These are phyloP conservation scores for Aureobasidium sp. DNA, from an alignment of 2,329 filamentous ascomycete species.

Conservation along the genomic window DNA sequence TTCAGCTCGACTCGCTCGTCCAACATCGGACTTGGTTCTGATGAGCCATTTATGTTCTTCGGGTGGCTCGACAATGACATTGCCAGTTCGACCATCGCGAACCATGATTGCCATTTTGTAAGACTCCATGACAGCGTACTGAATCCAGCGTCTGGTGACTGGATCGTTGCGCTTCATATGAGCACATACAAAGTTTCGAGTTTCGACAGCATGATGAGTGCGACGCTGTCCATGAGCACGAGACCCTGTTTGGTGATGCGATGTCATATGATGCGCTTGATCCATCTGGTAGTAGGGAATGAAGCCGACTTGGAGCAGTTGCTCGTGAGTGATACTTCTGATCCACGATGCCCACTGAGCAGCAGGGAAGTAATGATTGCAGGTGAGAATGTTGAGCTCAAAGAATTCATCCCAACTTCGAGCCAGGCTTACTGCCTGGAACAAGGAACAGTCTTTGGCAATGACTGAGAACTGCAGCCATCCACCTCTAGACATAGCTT, in stretches of 20 bases:
- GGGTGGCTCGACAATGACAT: slow-evolving; percentile 19
- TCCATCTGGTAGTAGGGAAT: slow-evolving; percentile 28
- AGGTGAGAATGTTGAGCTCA: slow-evolving; percentile 37
- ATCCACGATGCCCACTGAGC: slow-evolving; percentile 37
- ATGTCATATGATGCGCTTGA: slow-evolving; percentile 26
- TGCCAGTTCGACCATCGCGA: slow-evolving; percentile 17
- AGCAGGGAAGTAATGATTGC: slow-evolving; percentile 40
- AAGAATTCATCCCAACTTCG: slow-evolving; percentile 44
- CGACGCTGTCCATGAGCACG: slow-evolving; percentile 25
- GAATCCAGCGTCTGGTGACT: slow-evolving; percentile 33
- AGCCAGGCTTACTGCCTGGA: slow-evolving; percentile 38
- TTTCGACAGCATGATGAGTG: slow-evolving; percentile 26
- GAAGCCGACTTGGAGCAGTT: slow-evolving; percentile 34
- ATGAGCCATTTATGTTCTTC: slow-evolving; percentile 32
- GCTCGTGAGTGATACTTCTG: slow-evolving; percentile 29
- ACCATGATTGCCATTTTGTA: slow-evolving; percentile 30
- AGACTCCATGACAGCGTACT: slow-evolving; percentile 34
- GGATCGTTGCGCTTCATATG: slow-evolving; percentile 35
- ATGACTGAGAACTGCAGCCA: slow-evolving; percentile 45
- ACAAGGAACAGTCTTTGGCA: slow-evolving; percentile 39
- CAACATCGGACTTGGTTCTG: slow-evolving; percentile 30
- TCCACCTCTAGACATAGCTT: slow-evolving; percentile 35
- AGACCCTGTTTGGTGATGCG: slow-evolving; percentile 18
- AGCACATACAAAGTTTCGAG: slow-evolving; percentile 34
- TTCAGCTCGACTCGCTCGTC: slow-evolving; percentile 30